These are phyloP conservation scores for Globisporangium ultimum DNA, from an alignment of 352 stramenopile genomes.

Conservation along the genomic window DNA sequence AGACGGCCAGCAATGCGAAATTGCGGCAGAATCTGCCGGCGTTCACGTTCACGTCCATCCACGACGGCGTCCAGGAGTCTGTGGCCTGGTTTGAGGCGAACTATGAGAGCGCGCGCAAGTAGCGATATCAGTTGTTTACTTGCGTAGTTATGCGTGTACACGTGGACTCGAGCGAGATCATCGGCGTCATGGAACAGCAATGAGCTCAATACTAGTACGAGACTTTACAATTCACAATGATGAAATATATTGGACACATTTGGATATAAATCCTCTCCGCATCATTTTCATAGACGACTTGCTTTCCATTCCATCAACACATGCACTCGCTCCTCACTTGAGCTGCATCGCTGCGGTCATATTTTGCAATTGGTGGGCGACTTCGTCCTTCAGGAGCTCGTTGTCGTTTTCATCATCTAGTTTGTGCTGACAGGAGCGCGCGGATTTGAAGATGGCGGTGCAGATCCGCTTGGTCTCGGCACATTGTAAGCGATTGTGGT, in stretches of 20 bases:
- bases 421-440: neutral
- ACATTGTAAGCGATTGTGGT: neutral
- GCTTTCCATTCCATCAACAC: too few species aligned
- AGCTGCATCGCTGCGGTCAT: neutral
- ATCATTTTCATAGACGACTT: too few species aligned
- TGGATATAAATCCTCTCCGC: too few species aligned
- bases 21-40: constrained; percentile 82
- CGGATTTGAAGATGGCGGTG: neutral
- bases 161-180: too few species aligned
- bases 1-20: constrained; percentile 97
- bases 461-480: neutral
- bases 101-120: constrained; percentile 45
- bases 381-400: neutral
- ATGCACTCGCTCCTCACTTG: neutral
- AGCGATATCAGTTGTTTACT: neutral
- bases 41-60: constrained; percentile 95
- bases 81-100: constrained; percentile 54
- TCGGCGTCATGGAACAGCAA: too few species aligned
- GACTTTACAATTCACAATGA: too few species aligned
- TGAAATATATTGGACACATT: too few species aligned
- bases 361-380: neutral
- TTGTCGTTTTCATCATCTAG: neutral
- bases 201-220: too few species aligned
- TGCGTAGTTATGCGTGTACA: too few species aligned
- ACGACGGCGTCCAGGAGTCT: constrained; percentile 65